A percentile compares a stretch with the other conserved stretches of the same genome.
These are phyloP conservation scores for Hansfordia pulvinata DNA, from an alignment of 2,329 filamentous ascomycete species.

Conservation along the genomic window DNA sequence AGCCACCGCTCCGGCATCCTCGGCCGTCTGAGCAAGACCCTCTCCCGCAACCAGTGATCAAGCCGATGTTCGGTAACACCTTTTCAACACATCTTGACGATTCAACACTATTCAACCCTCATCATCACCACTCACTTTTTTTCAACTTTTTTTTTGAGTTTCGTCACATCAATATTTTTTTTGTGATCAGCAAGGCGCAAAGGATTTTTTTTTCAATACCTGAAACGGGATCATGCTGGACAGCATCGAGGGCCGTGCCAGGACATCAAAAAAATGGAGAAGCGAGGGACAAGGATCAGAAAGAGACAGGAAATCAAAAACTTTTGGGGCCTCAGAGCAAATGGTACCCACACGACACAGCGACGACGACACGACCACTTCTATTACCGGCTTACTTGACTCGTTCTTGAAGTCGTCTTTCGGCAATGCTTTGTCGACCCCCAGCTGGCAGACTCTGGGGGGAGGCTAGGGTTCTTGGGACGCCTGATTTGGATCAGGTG, in stretches of 20 bases:
- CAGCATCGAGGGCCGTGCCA: too few species aligned
- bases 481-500: too few species aligned
- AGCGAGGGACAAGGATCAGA: slow-evolving; percentile 1
- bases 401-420: too few species aligned
- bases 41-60: slow-evolving; percentile 16
- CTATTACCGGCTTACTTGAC: slow-evolving; percentile 4
- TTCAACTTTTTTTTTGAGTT: not conserved
- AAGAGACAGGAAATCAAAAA: slow-evolving; percentile 2
- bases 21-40: slow-evolving; percentile 23
- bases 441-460: slow-evolving; percentile 15
- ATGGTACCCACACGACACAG: slow-evolving; percentile 8
- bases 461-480: too few species aligned
- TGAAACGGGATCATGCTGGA: not conserved
- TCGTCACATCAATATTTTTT: not conserved
- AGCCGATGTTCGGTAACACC: too few species aligned
- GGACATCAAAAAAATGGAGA: too few species aligned
- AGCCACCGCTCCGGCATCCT: slow-evolving; percentile 20
- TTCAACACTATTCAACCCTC: not conserved
- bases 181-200: slow-evolving; percentile 2
- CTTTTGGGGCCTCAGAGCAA: slow-evolving; percentile 19
- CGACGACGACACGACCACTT: slow-evolving; percentile 3
- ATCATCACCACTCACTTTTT: not conserved
- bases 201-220: slow-evolving; percentile 2
- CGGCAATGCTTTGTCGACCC: too few species aligned
- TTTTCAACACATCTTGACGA: not conserved